phyloP scores from a whole-genome alignment of 805 yeast genomes.

The Candida lessepsii region DNA sequence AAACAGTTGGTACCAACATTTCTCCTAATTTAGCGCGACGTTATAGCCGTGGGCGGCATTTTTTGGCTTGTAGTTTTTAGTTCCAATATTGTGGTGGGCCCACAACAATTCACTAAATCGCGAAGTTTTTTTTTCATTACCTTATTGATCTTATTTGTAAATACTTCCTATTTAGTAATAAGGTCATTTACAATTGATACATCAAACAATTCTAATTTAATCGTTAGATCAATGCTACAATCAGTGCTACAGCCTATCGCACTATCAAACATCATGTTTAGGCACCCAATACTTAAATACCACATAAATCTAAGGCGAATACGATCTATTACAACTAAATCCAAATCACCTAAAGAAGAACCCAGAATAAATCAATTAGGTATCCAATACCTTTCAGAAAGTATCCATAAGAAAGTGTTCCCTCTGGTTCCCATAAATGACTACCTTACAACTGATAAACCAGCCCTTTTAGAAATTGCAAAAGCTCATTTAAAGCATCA shows the following conservation, averaged over 20 bases:
- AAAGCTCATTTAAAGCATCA: slow-evolving; percentile 58
- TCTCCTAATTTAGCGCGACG: no score
- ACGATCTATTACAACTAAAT: no score
- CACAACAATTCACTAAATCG: no score
- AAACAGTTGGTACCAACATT: no score
- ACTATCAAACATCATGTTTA: no score
- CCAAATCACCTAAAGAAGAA: neutral
- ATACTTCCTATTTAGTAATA: slow-evolving; percentile 4
- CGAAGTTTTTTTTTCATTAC: no score
- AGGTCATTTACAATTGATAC: neutral
- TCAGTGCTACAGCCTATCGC: no score
- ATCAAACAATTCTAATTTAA: neutral
- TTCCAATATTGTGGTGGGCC: neutral
- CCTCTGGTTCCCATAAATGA: slow-evolving; percentile 34
- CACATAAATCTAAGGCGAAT: no score
- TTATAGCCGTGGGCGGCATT: no score
- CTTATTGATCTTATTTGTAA: slow-evolving; percentile 6
- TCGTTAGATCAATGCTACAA: no score
- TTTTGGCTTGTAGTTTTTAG: no score
- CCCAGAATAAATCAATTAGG: slow-evolving; percentile 76
- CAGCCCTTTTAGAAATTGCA: slow-evolving; percentile 49
- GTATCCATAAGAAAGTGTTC: slow-evolving; percentile 61
- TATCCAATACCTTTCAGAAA: slow-evolving; percentile 67
- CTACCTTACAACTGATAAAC: slow-evolving; percentile 28
- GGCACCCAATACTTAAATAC: no score